phyloP scores from a whole-genome alignment of 1,284 basidiomycete genomes.

The Apiotrichum gamsii region DNA sequence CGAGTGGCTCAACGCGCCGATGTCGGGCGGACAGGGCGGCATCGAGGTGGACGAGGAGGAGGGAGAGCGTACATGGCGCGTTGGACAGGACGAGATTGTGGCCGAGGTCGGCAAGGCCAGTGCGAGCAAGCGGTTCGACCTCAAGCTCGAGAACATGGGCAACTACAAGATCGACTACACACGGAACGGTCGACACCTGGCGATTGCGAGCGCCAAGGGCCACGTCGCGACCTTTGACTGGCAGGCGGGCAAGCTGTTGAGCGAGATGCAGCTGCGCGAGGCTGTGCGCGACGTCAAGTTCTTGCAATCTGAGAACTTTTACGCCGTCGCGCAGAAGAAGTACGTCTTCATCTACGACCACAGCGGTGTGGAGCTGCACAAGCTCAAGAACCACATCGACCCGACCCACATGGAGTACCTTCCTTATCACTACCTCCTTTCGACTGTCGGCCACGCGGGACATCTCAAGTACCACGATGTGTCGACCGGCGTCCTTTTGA shows the following conservation, averaged over 20 bases:
- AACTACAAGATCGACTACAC: constrained; percentile 75
- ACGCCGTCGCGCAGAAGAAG: constrained; percentile 94
- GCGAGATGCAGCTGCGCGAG: constrained; percentile 80
- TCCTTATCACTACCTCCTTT: constrained; percentile 92
- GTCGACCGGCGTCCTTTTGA: constrained; percentile 80
- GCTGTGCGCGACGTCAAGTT: constrained; percentile 91
- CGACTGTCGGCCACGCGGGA: constrained; percentile 75
- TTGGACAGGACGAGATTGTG: constrained; percentile 73
- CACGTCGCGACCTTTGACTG: constrained; percentile 95
- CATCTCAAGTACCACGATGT: constrained; percentile 97
- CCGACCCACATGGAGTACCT: constrained; percentile 86
- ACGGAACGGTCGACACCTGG: constrained; percentile 83
- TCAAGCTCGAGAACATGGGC: constrained; percentile 66
- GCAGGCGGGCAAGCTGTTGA: constrained; percentile 78
- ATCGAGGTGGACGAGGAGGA: constrained; percentile 44
- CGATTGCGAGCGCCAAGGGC: constrained; percentile 72
- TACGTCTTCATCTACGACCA: constrained; percentile 95
- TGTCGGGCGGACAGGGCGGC: constrained; percentile 35
- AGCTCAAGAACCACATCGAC: constrained; percentile 66
- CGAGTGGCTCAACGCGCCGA: constrained; percentile 40
- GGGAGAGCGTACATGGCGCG: constrained; percentile 77
- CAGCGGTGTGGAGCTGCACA: constrained; percentile 86
- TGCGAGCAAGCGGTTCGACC: constrained; percentile 67
- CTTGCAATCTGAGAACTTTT: constrained; percentile 85
- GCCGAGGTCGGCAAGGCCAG: constrained; percentile 65